Base-by-base conservation (phyloP, 176 grass and related monocot genomes). In the Cenchrus purpureus region DNA sequence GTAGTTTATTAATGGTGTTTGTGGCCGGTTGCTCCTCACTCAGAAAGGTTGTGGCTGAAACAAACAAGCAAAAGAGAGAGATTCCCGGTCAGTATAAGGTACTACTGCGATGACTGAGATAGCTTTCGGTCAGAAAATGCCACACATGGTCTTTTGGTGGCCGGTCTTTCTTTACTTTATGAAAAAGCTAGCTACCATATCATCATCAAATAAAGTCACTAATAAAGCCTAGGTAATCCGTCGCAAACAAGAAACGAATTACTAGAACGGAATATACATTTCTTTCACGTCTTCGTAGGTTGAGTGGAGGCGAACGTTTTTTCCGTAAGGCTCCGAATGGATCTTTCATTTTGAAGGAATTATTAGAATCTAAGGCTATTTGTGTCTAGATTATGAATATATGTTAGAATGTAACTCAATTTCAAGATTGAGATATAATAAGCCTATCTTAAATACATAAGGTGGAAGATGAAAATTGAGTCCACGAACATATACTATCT, bases 101-200 rank as follows among this genome's bases (percentile, higher is more conserved):
- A 20, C 13, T 37, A 15, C 46, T 43, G 19, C 43, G 61, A 57
- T 17, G n/a, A 40, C 3, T 40, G 37, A 4, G 37, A 2, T 40
- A 83, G 64, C 76, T 79, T 61, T 89, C 79, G 83, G 76, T 76
- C 87, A 85, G 28, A 80, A 84, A 85, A 89, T 85, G 76, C 87
- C 87, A 85, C 13, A 80, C n/a, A 68, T 75, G 71, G n/a, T 76
- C 68, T 85, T 89, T 89, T 85, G 68, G 8, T 79, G 65, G 8
- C 53, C 48, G 32, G 48, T 85, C 56, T 84, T 84, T 64, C 43
- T 86, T 86, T 86, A 79, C 65, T 86, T 86, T 79, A 71, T 20
- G 19, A 51, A 86, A 70, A 72, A 75, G 44, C 56, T 37, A 40
- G 37, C 37, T 40, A 40, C 3, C 4, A 16, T 9, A 51, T 70